These are phyloP conservation scores for Nicotiana paniculata DNA, from an alignment of 257 asterid species.

Conservation along the genomic window DNA sequence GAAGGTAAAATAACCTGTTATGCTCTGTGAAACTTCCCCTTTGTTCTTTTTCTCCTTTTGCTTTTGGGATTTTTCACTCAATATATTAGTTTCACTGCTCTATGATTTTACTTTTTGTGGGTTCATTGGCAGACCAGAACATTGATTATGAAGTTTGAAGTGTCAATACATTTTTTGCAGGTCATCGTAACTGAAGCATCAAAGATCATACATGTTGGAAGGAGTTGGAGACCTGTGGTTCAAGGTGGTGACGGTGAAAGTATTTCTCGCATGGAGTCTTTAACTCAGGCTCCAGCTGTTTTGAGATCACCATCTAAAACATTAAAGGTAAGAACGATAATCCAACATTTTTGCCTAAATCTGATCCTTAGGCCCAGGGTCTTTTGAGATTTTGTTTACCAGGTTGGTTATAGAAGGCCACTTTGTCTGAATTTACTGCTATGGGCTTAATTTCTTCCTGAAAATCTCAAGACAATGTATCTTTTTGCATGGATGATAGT, in stretches of 20 bases:
- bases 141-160: neutral
- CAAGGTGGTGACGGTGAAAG: constrained; percentile 37
- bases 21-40: neutral
- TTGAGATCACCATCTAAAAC: constrained; percentile 49
- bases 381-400: neutral
- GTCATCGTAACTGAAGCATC: constrained; percentile 54
- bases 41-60: neutral
- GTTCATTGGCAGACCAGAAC: neutral
- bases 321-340: constrained; percentile 37
- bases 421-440: neutral
- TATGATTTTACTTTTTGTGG: neutral
- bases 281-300: constrained; percentile 45
- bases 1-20: constrained; percentile 34
- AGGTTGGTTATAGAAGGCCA: neutral
- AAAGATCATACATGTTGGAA: constrained; percentile 34
- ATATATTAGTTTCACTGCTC: neutral
- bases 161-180: constrained; percentile 24
- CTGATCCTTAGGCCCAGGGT: neutral
- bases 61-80: neutral
- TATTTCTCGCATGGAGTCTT: constrained; percentile 35
- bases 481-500: neutral
- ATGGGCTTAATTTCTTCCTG: neutral
- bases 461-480: neutral
- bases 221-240: constrained; percentile 30
- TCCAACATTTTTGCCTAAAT: neutral